A percentile compares a stretch with the other conserved stretches of the same genome.
Conservation (phyloP, 2,329 filamentous ascomycete species). For the Sclerotinia trifoliorum region DNA sequence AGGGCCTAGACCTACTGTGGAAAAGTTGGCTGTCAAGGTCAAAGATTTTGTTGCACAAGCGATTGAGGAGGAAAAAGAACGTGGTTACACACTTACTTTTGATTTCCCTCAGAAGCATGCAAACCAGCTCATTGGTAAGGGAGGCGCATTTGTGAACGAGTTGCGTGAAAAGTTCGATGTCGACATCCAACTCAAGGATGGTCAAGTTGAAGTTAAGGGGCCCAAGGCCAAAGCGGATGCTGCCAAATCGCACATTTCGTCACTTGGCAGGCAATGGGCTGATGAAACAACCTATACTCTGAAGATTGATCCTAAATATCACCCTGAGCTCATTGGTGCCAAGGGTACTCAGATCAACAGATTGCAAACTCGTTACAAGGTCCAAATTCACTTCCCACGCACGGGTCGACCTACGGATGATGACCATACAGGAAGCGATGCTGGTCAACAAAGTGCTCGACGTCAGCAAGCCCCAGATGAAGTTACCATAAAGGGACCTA, state of each 20-base stretch:
- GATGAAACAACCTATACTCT: conserved; percentile 86
- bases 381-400: conserved; percentile 90
- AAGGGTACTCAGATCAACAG: conserved; percentile 87
- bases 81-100: conserved; percentile 80
- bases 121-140: conserved; percentile 75
- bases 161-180: conserved; percentile 67
- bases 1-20: conserved; percentile 71
- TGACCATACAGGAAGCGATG: conserved; percentile 69
- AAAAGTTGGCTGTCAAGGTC: conserved; percentile 70
- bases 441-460: conserved; percentile 61
- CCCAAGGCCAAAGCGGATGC: conserved; percentile 91
- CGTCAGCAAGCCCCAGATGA: conserved; percentile 80
- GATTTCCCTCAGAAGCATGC: conserved; percentile 95
- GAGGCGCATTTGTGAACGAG: conserved; percentile 64
- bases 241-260: conserved; percentile 77
- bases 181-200: conserved; percentile 85
- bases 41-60: conserved; percentile 80
- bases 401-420: conserved; percentile 63
- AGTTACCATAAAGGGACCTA: conserved; percentile 86
- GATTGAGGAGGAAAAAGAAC: conserved; percentile 89
- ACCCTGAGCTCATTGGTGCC: conserved; percentile 88
- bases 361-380: conserved; percentile 87
- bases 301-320: conserved; percentile 91
- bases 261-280: conserved; percentile 77
- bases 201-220: conserved; percentile 92